Evolutionary conservation across 768 basidiomycete species (phyloP).

Genomic region (Serendipita vermifera): DNA sequence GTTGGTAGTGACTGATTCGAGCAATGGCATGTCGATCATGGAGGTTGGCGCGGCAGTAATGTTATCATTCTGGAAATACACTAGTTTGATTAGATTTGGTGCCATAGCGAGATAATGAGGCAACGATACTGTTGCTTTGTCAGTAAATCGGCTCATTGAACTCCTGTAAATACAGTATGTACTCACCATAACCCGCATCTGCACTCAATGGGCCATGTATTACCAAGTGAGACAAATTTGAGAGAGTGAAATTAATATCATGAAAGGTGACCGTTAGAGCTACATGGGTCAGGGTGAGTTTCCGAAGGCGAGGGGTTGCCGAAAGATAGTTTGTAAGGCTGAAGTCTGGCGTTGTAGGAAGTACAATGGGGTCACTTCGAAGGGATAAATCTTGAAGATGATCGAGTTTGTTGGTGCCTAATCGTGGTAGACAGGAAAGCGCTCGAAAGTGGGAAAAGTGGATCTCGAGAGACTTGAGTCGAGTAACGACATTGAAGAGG

Average conservation of each 20-base stretch:
- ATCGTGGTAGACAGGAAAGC: background rate
- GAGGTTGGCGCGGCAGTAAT: background rate
- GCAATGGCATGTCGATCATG: background rate
- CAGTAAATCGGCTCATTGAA: background rate
- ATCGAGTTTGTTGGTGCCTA: background rate
- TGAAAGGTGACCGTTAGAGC: background rate
- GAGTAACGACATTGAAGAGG: background rate
- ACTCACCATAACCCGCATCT: background rate
- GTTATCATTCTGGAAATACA: background rate
- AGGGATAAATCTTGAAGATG: background rate
- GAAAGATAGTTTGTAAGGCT: background rate
- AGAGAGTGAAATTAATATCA: background rate
- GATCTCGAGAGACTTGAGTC: background rate
- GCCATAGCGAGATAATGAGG: background rate
- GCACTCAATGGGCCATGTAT: background rate
- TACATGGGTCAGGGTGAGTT: background rate
- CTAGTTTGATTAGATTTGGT: background rate
- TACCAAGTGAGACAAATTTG: background rate
- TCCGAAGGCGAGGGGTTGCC: background rate
- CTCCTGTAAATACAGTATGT: background rate
- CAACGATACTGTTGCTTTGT: background rate
- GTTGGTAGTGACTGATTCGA: background rate
- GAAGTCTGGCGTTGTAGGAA: background rate
- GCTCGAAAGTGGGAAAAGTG: constrained; percentile 1
- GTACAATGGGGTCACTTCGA: background rate